A percentile compares a stretch with the other conserved stretches of the same genome.
These are phyloP conservation scores for Russula olivacea DNA, from an alignment of 768 basidiomycete species.

Conservation along the genomic window DNA sequence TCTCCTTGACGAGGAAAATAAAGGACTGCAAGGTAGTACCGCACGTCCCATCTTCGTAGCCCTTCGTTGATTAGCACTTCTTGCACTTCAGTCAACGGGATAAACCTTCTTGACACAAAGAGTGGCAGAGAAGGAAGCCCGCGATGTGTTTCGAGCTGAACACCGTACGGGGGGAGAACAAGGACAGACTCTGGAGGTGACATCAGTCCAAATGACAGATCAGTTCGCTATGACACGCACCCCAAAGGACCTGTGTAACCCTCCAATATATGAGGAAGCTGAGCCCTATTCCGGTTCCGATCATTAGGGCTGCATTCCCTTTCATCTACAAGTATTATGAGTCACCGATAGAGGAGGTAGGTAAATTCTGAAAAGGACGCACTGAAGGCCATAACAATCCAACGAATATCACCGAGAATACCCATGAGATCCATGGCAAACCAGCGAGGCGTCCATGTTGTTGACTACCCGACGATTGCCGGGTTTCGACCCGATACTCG, in stretches of 20 bases:
- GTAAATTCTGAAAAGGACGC: constrained; percentile 30
- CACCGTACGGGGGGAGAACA: constrained; percentile 57
- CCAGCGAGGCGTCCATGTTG: constrained; percentile 34
- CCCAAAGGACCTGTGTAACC: constrained; percentile 44
- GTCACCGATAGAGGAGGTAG: background rate
- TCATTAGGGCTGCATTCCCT: constrained; percentile 3
- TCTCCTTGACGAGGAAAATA: constrained; percentile 31
- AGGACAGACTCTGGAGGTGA: constrained; percentile 58
- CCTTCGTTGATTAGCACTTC: constrained; percentile 75
- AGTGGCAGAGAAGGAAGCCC: constrained; percentile 43
- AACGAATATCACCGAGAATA: constrained; percentile 28
- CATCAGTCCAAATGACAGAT: background rate
- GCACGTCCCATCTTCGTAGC: constrained; percentile 62
- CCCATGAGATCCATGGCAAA: constrained; percentile 34
- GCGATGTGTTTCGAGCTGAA: constrained; percentile 68
- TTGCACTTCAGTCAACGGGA: constrained; percentile 47
- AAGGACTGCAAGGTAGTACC: constrained; percentile 57
- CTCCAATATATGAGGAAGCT: constrained; percentile 33
- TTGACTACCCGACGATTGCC: constrained; percentile 41
- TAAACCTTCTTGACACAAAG: constrained; percentile 45
- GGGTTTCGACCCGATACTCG: constrained; percentile 59
- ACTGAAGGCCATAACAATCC: constrained; percentile 29
- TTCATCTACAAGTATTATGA: background rate
- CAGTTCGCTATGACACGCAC: constrained; percentile 29
- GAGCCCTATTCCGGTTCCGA: constrained; percentile 20